Evolutionary conservation across 495 filamentous ascomycete species (phyloP).

Genomic region (Pyrenula aspistea): DNA sequence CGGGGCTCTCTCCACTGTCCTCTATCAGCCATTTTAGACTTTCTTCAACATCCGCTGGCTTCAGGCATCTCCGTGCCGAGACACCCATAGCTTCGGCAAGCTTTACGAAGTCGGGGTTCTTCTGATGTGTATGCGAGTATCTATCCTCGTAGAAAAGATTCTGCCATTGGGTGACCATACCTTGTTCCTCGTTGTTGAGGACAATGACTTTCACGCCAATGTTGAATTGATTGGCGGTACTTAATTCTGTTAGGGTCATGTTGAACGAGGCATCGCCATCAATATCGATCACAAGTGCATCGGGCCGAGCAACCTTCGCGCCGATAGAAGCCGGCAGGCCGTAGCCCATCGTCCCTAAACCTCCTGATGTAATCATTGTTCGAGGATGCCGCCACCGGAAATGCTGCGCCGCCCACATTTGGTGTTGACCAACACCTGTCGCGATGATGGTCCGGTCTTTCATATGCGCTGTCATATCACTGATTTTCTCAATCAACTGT

Average conservation of each 20-base stretch:
- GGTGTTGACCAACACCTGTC: slow-evolving; percentile 90
- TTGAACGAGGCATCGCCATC: slow-evolving; percentile 94
- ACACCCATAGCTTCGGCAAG: slow-evolving; percentile 75
- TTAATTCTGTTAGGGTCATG: slow-evolving; percentile 89
- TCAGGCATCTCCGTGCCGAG: slow-evolving; percentile 49
- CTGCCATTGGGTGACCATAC: slow-evolving; percentile 96
- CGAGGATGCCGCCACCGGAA: slow-evolving; percentile 82
- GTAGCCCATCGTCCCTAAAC: slow-evolving; percentile 91
- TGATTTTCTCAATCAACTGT: slow-evolving; percentile 70
- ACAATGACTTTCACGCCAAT: slow-evolving; percentile 87
- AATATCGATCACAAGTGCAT: slow-evolving; percentile 82
- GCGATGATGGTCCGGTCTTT: slow-evolving; percentile 76
- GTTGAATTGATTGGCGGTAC: slow-evolving; percentile 83
- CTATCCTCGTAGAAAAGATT: slow-evolving; percentile 86
- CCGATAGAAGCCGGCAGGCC: slow-evolving; percentile 89
- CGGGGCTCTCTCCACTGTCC: slow-evolving; percentile 51
- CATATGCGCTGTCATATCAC: slow-evolving; percentile 54
- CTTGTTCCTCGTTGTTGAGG: slow-evolving; percentile 90
- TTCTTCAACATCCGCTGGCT: slow-evolving; percentile 59
- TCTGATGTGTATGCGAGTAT: slow-evolving; percentile 83
- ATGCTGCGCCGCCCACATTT: slow-evolving; percentile 96
- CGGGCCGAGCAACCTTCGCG: slow-evolving; percentile 80
- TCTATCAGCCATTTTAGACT: slow-evolving; percentile 84
- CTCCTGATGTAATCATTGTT: slow-evolving; percentile 83
- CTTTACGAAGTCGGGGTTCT: slow-evolving; percentile 80